Percentiles rank a stretch among this genome's conserved stretches.
Evolutionary conservation across 805 yeast species (phyloP).

Genomic region (fission yeast (Schizosaccharomyces pombe)): DNA sequence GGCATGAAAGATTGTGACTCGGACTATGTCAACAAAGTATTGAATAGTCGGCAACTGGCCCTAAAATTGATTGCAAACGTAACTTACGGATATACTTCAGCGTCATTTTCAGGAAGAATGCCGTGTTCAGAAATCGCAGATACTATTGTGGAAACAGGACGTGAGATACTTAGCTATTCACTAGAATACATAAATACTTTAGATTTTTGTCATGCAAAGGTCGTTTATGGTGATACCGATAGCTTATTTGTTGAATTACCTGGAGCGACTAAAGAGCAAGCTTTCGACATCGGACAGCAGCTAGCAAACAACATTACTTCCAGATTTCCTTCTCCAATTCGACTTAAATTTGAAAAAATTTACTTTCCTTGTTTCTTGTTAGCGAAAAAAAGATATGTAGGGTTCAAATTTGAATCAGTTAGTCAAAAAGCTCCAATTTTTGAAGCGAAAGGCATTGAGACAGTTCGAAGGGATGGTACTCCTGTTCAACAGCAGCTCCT

Average conservation of each 20-base stretch:
- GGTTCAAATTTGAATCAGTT: conserved; percentile 40
- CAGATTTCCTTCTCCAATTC: conserved; percentile 56
- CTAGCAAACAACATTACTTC: conserved; percentile 43
- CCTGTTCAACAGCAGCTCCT: conserved; percentile 75
- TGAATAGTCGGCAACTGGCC: conserved; percentile 64
- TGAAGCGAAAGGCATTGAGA: conserved; percentile 93
- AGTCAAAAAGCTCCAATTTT: conserved; percentile 32
- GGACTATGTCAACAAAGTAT: conserved; percentile 21
- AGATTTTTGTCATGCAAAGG: conserved; percentile 59
- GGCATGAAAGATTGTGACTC: conserved; percentile 31
- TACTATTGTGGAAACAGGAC: conserved; percentile 72
- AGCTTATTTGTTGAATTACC: conserved; percentile 79
- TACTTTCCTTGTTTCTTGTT: conserved; percentile 66
- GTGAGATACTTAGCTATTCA: conserved; percentile 55
- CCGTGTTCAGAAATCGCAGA: conserved; percentile 91
- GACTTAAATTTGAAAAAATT: conserved; percentile 73
- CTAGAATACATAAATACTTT: conserved; percentile 40
- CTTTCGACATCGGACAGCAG: conserved; percentile 48
- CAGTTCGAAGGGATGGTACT: conserved; percentile 81
- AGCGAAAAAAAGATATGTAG: conserved; percentile 80
- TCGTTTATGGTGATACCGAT: conserved; percentile 93
- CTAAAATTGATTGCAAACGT: conserved; percentile 81
- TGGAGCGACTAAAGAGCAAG: conserved; percentile 52
- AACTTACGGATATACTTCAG: conserved; percentile 87
- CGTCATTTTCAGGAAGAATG: conserved; percentile 90